These are phyloP conservation scores for Ogataea angusta DNA, from an alignment of 805 yeast species.

Conservation along the genomic window DNA sequence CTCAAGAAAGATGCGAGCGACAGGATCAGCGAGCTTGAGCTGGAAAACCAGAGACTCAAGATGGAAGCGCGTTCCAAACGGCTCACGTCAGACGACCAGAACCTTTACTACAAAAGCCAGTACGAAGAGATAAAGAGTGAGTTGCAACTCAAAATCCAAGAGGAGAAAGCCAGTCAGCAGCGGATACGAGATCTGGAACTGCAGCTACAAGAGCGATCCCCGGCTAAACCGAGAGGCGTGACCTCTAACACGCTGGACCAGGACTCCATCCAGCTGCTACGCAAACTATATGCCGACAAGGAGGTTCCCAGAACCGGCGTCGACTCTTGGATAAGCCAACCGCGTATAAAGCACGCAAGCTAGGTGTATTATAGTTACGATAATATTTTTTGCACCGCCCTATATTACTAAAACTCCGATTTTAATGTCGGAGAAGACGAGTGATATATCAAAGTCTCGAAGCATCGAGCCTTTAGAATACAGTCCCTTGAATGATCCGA, in stretches of 20 bases:
- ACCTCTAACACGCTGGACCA: conserved; percentile 12
- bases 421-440: not conserved
- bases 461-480: not conserved
- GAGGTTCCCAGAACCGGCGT: conserved; percentile 3
- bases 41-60: conserved; percentile 11
- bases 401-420: no score
- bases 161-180: conserved; percentile 11
- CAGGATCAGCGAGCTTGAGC: conserved; percentile 5
- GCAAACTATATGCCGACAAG: conserved; percentile 16
- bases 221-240: not conserved
- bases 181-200: conserved; percentile 7
- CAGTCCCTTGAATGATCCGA: not conserved
- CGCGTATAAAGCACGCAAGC: conserved; percentile 9
- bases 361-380: not conserved
- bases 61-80: conserved; percentile 8
- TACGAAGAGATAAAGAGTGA: conserved; percentile 17
- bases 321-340: conserved; percentile 19
- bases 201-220: not conserved
- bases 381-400: conserved; percentile 1
- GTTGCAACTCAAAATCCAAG: conserved; percentile 11
- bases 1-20: conserved; percentile 2
- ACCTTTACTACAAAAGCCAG: conserved; percentile 15
- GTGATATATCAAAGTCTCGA: not conserved
- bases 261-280: conserved; percentile 19
- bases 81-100: conserved; percentile 9